phyloP scores from a whole-genome alignment of 495 filamentous ascomycete genomes.

The Neurospora terricola region DNA sequence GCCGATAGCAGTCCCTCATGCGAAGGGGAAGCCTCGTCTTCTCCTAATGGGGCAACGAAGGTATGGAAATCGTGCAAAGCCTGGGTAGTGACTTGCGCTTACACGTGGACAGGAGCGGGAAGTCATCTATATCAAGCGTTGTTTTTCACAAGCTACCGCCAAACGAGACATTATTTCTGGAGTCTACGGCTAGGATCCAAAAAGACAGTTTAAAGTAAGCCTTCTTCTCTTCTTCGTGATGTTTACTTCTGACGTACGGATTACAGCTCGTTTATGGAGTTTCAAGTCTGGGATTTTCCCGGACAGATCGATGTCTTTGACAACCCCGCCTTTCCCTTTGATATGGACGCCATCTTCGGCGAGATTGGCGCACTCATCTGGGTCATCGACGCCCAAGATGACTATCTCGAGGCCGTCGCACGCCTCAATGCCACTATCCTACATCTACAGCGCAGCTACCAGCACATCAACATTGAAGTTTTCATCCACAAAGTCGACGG shows the following conservation, averaged over 20 bases:
- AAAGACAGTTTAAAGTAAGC: slow-evolving; percentile 82
- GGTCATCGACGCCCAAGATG: slow-evolving; percentile 97
- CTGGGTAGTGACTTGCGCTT: slow-evolving; percentile 6
- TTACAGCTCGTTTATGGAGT: slow-evolving; percentile 90
- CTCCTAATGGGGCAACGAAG: slow-evolving; percentile 92
- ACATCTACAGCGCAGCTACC: slow-evolving; percentile 75
- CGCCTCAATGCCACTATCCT: slow-evolving; percentile 82
- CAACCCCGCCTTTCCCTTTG: slow-evolving; percentile 50
- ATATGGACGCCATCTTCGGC: slow-evolving; percentile 85
- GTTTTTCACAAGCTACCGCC: slow-evolving; percentile 97
- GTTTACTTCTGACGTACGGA: slow-evolving; percentile 7
- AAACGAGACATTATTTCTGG: slow-evolving; percentile 86
- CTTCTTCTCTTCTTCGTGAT: background rate
- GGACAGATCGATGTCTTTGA: slow-evolving; percentile 87
- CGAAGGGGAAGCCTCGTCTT: slow-evolving; percentile 67
- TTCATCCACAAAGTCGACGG: slow-evolving; percentile 98
- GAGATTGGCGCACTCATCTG: slow-evolving; percentile 91
- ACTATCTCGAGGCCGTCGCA: slow-evolving; percentile 81
- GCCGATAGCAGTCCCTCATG: slow-evolving; percentile 26
- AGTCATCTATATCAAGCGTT: slow-evolving; percentile 94
- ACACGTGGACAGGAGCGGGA: slow-evolving; percentile 64
- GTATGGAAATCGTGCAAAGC: slow-evolving; percentile 36
- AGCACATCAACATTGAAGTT: slow-evolving; percentile 88
- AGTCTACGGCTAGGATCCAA: slow-evolving; percentile 85
- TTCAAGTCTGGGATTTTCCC: slow-evolving; percentile 96